Evolutionary conservation across 2,329 filamentous ascomycete genomes (phyloP), one percentile per base, ranked within the genome.

Genomic region (Cercospora beticola): DNA sequence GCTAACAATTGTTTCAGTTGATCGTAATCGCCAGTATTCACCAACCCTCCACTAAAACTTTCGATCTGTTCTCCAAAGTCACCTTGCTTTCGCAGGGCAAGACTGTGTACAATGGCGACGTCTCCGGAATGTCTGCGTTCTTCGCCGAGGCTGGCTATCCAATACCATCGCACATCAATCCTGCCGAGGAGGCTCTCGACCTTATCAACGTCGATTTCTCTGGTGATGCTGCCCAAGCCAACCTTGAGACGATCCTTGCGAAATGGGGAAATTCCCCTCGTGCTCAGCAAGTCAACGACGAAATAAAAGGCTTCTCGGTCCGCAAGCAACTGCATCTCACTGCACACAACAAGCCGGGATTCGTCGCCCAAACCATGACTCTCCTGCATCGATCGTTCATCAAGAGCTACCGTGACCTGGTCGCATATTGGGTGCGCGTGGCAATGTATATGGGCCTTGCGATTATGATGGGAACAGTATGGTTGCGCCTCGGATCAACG

Each of bases 381-480:
- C 84, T 95, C 3, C 83, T 94, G 5, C 90, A 93, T 75, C 87
- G 92, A n/a, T 87, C 88, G 26, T 92, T 90, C 73, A 88, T 95
- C 78, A 96, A 96, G 81, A 89, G 87, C 66, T 91, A 93, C 77
- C 88, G 92, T 30, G 92, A 96, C 76, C 83, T 95, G 2, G 86
- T 96, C 43, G 91, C 89, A 0, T 96, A 95, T 75, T 91, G 90
- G 1, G 92, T 94, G 71, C 87, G 92, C 2, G 82, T 94, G 31
- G 89, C 86, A 36, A 95, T 95, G 92, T 94, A 95, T 77, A 82
- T 89, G 61, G 87, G 86, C 12, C 83, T 95, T 7, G 91, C 92
- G 1, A 87, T 94, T 71, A 89, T 94, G 86, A 93, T 93, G 89
- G 92, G 92, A 2, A 95, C 92, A 0, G 91, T 96, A 6, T 96